Percentiles rank a stretch among this genome's conserved stretches.
Conservation (phyloP, 23 red algal species). For the Cyanidiococcus yangmingshanensis region DNA sequence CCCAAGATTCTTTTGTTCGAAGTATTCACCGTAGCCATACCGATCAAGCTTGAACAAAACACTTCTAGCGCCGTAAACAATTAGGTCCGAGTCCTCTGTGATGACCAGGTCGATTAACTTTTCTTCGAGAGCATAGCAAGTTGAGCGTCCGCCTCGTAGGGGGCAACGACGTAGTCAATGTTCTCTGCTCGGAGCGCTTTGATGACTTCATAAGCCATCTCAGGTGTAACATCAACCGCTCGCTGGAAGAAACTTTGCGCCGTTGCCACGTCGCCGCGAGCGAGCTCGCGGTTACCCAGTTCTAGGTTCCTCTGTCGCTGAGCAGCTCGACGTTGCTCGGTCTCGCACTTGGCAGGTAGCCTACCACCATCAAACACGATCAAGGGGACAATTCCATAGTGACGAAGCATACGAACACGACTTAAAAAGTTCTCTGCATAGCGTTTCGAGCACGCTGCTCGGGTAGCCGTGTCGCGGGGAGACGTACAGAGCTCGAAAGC, state of each 20-base stretch:
- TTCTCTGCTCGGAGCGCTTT: constrained; percentile 35
- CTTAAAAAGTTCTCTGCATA: constrained; percentile 73
- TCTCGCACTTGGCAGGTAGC: constrained; percentile 69
- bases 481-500: constrained; percentile 45
- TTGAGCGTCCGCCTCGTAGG: constrained; percentile 98
- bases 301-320: constrained; percentile 35
- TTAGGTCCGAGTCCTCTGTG: constrained; percentile 90
- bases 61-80: constrained; percentile 71
- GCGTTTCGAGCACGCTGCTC: neutral
- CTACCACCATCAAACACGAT: constrained; percentile 90
- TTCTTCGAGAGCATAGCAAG: constrained; percentile 61
- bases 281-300: constrained; percentile 33
- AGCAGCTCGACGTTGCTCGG: constrained; percentile 38
- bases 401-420: constrained; percentile 68
- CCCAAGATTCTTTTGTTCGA: constrained; percentile 48
- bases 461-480: constrained; percentile 19
- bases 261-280: constrained; percentile 21
- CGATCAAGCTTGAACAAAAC: constrained; percentile 85
- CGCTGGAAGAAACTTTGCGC: constrained; percentile 62
- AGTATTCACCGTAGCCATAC: constrained; percentile 56
- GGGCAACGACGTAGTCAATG: constrained; percentile 74
- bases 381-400: constrained; percentile 53
- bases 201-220: constrained; percentile 73
- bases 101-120: constrained; percentile 59
- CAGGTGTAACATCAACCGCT: constrained; percentile 60